Conservation (phyloP, 2,329 filamentous ascomycete species). For the Aureobasidium sp. region DNA sequence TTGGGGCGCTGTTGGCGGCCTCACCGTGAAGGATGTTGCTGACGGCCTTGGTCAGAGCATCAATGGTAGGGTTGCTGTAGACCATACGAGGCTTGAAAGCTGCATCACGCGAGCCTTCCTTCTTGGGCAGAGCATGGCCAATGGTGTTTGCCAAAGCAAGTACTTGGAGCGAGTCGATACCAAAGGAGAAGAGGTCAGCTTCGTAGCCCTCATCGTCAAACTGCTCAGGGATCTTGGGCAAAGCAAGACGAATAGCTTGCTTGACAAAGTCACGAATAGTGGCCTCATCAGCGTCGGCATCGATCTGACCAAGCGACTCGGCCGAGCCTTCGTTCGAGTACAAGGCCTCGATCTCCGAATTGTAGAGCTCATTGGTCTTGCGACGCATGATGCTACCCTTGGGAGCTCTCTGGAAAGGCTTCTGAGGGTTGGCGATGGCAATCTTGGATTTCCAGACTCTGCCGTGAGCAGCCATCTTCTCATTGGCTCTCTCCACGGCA, state of each 20-base stretch:
- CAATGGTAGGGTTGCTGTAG: slow-evolving; percentile 26
- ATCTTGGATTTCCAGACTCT: slow-evolving; percentile 37
- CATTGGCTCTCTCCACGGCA: slow-evolving; percentile 36
- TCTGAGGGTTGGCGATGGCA: slow-evolving; percentile 31
- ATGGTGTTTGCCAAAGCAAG: slow-evolving; percentile 19
- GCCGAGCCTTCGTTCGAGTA: slow-evolving; percentile 27
- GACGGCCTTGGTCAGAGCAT: slow-evolving; percentile 18
- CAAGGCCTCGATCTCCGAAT: slow-evolving; percentile 39
- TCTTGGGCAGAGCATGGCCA: slow-evolving; percentile 18
- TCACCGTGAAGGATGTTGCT: not conserved
- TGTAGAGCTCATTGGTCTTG: slow-evolving; percentile 33
- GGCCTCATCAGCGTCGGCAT: slow-evolving; percentile 1
- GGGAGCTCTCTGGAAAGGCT: slow-evolving; percentile 37
- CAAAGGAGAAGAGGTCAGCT: slow-evolving; percentile 27
- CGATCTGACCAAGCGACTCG: slow-evolving; percentile 15
- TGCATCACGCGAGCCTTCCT: slow-evolving; percentile 11
- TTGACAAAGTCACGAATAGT: slow-evolving; percentile 16
- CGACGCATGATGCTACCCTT: slow-evolving; percentile 40
- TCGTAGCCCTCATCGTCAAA: slow-evolving; percentile 17
- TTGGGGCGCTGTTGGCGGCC: slow-evolving; percentile 13
- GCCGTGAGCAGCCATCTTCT: slow-evolving; percentile 31
- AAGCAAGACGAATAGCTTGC: slow-evolving; percentile 14
- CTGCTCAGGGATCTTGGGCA: slow-evolving; percentile 7
- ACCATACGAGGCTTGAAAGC: slow-evolving; percentile 24
- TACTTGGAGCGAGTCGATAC: slow-evolving; percentile 28